Evolutionary conservation across 2,329 filamentous ascomycete genomes (phyloP).

Genomic region (Pseudogymnoascus sp.): DNA sequence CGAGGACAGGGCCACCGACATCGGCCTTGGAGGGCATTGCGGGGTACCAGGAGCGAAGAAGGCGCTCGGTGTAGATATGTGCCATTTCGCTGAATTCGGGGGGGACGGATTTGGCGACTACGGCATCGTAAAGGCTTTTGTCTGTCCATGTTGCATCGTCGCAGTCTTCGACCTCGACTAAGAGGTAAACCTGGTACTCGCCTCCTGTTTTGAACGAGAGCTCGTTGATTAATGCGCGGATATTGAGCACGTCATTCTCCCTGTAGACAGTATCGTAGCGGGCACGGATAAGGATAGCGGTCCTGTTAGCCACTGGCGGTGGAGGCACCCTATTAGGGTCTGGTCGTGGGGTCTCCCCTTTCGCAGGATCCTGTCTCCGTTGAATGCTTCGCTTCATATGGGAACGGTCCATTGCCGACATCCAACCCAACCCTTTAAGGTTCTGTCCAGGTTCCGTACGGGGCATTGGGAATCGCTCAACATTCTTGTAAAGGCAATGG

Average conservation of each 20-base stretch:
- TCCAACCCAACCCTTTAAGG: constrained; percentile 18
- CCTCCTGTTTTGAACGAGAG: constrained; percentile 67
- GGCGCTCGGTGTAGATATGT: constrained; percentile 64
- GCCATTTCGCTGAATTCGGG: constrained; percentile 63
- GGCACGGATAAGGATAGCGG: constrained; percentile 67
- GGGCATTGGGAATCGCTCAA: constrained; percentile 45
- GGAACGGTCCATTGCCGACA: constrained; percentile 24
- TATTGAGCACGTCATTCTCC: constrained; percentile 68
- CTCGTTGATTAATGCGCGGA: constrained; percentile 73
- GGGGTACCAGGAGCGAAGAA: constrained; percentile 71
- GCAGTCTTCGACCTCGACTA: constrained; percentile 68
- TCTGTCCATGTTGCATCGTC: constrained; percentile 51
- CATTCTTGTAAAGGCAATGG: constrained; percentile 57
- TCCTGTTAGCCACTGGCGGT: constrained; percentile 34
- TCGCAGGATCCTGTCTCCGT: constrained; percentile 9
- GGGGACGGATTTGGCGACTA: constrained; percentile 57
- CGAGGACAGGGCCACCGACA: constrained; percentile 24
- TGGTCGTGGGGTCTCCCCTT: not conserved
- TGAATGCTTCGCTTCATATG: not conserved
- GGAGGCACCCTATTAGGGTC: constrained; percentile 8
- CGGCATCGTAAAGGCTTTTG: constrained; percentile 47
- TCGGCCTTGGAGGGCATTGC: constrained; percentile 48
- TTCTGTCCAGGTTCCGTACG: not conserved
- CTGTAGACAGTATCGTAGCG: constrained; percentile 70
- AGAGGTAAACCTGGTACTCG: constrained; percentile 71